Percentiles rank a stretch among this genome's conserved stretches.
phyloP scores from a whole-genome alignment of 2,329 filamentous ascomycete species.

The Blumeria hordei region DNA sequence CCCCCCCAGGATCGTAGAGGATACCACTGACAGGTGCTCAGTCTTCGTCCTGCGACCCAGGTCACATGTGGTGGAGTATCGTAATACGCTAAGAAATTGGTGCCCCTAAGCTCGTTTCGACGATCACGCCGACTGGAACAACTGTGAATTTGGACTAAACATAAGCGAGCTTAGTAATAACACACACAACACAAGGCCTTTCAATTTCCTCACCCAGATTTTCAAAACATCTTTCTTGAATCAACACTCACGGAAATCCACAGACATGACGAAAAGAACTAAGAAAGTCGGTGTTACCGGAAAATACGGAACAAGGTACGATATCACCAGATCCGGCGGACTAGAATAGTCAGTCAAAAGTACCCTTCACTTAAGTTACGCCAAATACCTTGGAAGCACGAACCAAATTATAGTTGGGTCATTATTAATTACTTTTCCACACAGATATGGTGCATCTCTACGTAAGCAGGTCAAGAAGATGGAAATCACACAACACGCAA shows the following conservation, averaged over 20 bases:
- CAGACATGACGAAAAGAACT: constrained; percentile 84
- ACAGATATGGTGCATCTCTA: constrained; percentile 93
- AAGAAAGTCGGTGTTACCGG: constrained; percentile 98
- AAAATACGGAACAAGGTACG: constrained; percentile 94
- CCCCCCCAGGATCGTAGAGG: no score
- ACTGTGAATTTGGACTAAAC: no score
- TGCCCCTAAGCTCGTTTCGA: no score
- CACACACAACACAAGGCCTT: no score
- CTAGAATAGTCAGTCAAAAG: constrained; percentile 3
- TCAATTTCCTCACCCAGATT: no score
- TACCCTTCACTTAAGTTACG: neutral
- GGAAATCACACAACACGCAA: constrained; percentile 96
- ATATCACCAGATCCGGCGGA: constrained; percentile 6
- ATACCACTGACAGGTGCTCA: no score
- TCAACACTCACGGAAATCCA: constrained; percentile 14
- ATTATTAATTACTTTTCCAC: constrained; percentile 1
- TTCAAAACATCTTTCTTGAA: neutral
- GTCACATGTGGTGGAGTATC: no score
- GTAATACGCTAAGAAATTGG: no score
- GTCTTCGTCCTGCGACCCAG: no score
- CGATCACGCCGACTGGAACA: no score
- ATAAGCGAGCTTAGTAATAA: no score
- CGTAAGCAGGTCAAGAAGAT: constrained; percentile 99
- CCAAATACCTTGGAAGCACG: neutral
- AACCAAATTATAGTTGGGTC: no score